These are phyloP conservation scores for Rosa persica DNA, from an alignment of 306 rosid genomes.

Conservation along the genomic window DNA sequence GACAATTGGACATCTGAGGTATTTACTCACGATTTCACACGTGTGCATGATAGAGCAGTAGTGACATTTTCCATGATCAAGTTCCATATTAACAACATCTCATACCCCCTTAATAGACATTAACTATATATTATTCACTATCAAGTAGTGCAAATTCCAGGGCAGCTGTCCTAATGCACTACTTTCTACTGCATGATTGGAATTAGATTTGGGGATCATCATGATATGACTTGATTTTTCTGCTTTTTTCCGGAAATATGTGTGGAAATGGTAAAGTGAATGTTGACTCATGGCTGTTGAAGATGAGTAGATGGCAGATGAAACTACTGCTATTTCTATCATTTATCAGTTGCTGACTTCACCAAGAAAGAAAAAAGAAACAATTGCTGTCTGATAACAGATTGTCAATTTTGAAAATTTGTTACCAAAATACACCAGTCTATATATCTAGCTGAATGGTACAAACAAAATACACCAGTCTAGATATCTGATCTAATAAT, in stretches of 20 bases:
- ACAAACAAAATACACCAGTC: not conserved
- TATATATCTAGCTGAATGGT: not conserved
- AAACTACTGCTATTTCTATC: not conserved
- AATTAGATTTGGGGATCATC: not conserved
- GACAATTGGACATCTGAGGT: constrained; percentile 58
- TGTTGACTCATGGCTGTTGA: not conserved
- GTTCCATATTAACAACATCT: constrained; percentile 4
- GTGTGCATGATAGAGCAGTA: not conserved
- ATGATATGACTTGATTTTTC: not conserved
- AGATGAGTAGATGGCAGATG: not conserved
- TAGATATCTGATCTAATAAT: not conserved
- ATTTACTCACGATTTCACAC: not conserved
- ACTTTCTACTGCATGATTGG: not conserved
- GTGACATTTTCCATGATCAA: constrained; percentile 1
- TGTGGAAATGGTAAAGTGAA: not conserved
- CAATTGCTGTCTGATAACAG: not conserved
- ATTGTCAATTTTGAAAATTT: not conserved
- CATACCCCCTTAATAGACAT: not conserved
- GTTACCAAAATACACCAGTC: not conserved
- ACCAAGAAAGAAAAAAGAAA: not conserved
- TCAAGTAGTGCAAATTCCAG: not conserved
- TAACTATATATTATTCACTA: not conserved
- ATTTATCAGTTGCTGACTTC: not conserved
- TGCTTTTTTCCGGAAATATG: not conserved
- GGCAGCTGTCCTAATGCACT: not conserved